A percentile compares a stretch with the other conserved stretches of the same genome.
Conservation (phyloP, 306 rosid genomes). For the Trifolium dubium region DNA sequence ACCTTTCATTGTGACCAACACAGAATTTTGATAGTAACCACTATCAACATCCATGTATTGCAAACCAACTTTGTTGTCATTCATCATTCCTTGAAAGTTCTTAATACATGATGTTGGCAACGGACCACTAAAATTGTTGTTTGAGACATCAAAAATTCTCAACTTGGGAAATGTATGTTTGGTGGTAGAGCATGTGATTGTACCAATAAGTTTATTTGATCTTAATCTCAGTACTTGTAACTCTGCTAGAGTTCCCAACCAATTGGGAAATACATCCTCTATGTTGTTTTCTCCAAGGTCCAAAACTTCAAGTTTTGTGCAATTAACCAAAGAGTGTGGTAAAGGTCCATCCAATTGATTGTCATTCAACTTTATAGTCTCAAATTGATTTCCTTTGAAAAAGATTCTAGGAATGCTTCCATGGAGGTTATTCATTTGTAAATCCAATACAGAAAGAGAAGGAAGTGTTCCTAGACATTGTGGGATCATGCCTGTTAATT, state of each 20-base stretch:
- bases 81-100: constrained; percentile 45
- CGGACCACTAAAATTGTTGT: constrained; percentile 43
- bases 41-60: neutral
- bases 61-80: neutral
- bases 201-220: constrained; percentile 50
- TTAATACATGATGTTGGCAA: constrained; percentile 40
- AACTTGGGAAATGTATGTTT: constrained; percentile 29
- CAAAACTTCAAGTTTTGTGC: constrained; percentile 29
- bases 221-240: constrained; percentile 47
- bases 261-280: constrained; percentile 41
- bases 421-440: constrained; percentile 41
- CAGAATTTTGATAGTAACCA: neutral
- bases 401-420: constrained; percentile 36
- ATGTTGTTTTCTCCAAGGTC: constrained; percentile 48
- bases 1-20: constrained; percentile 39
- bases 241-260: constrained; percentile 40
- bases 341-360: constrained; percentile 48
- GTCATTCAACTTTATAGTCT: constrained; percentile 37
- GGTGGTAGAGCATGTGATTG: constrained; percentile 12
- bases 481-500: constrained; percentile 35
- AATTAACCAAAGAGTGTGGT: constrained; percentile 34
- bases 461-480: constrained; percentile 28
- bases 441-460: constrained; percentile 29
- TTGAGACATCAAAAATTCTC: constrained; percentile 48
- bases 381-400: neutral